Evolutionary conservation across 805 yeast species (phyloP), one percentile per base, ranked within the genome.

Genomic region (Ogataea thermomethanolica): DNA sequence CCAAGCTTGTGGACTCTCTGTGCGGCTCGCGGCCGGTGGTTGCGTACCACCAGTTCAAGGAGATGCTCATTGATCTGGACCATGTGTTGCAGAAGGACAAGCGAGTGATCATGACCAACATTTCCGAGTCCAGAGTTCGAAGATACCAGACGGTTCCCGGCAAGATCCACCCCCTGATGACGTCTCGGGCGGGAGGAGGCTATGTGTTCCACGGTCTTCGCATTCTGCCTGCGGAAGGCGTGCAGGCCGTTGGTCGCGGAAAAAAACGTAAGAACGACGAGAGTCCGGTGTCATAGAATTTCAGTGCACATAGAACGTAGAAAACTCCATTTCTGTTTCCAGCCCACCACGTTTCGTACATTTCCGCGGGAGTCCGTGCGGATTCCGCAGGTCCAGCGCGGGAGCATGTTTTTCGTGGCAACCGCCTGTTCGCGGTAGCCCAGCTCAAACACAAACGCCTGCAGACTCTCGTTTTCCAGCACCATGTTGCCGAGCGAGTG

Each of bases 91-190:
- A 76, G 48, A 65, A 66, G 22, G 95, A 90, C 54, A 71, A 78
- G 44, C 71, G 88, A 33, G 76, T 86, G 8, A 67, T 93, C 51
- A 91, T 93, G 0, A 95, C 97, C 5, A 77, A 87, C 11, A 78
- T 91, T 15, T 71, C 76, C 46, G 96, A 90, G 61, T 78, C 95
- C 1, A 72, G 86, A 46, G 93, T 84, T 9, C 76, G 97, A 48
- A 81, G 81, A 35, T 90, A 84, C 59, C 99, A 93, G 67, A 88
- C 97, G 3, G 78, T 91, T 22, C 87, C 95, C 13, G 99, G 98
- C 7, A 80, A 95, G 58, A 69, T 91, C 55, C 99, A 93, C 61
- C 99, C 99, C 0, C 58, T 81, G 45, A 93, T 93, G 99, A 86
- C 97, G 0, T 80, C 83, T 73, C 74, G 87, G 54, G 89, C 95